Evolutionary conservation across 306 rosid species (phyloP).

Genomic region (Albizia julibrissin): DNA sequence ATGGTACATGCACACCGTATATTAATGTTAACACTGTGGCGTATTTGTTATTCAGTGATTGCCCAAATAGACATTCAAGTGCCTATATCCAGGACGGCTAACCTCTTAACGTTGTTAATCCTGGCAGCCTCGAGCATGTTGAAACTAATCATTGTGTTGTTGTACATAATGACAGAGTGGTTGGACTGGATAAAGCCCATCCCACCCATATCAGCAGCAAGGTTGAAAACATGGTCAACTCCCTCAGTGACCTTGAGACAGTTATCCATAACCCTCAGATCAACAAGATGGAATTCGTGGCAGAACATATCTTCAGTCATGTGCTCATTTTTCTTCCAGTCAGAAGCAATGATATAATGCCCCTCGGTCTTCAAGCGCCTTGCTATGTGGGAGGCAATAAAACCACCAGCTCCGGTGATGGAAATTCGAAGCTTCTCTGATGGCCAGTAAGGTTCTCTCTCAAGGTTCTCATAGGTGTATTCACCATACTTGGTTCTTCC

Average conservation of each 20-base stretch:
- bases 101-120: conserved; percentile 90
- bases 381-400: conserved; percentile 96
- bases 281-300: conserved; percentile 92
- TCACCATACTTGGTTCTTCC: conserved; percentile 65
- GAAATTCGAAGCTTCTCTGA: conserved; percentile 83
- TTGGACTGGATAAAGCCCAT: conserved; percentile 99
- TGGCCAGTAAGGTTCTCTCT: conserved; percentile 95
- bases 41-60: background rate
- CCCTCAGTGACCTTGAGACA: conserved; percentile 81
- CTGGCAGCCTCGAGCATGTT: conserved; percentile 94
- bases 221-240: conserved; percentile 93
- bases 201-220: conserved; percentile 99
- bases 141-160: conserved; percentile 97
- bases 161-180: conserved; percentile 95
- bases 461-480: conserved; percentile 77
- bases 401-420: conserved; percentile 96
- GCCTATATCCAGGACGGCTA: conserved; percentile 25
- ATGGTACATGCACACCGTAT: background rate
- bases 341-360: conserved; percentile 93
- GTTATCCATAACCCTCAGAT: conserved; percentile 97
- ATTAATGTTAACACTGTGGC: background rate
- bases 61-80: background rate
- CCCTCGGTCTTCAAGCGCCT: conserved; percentile 94
- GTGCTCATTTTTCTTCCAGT: conserved; percentile 99
- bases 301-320: conserved; percentile 98